These are phyloP conservation scores for Trichoderma endophyticum DNA, from an alignment of 2,329 filamentous ascomycete species.

Conservation along the genomic window DNA sequence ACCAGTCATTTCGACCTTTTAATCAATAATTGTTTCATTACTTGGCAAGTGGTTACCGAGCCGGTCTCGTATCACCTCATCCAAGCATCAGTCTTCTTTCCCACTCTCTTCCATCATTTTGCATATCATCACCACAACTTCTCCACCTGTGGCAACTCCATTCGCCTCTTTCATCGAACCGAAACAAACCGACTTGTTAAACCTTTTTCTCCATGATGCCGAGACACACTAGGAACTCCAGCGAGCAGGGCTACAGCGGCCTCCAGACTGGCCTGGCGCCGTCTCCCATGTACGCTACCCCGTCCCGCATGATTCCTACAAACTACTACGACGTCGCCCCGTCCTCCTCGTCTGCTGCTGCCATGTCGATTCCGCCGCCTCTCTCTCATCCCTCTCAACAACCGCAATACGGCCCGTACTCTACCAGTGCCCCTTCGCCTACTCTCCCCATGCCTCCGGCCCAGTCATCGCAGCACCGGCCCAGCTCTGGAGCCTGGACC, in stretches of 20 bases:
- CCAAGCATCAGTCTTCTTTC: slow-evolving; percentile 15
- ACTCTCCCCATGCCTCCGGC: slow-evolving; percentile 39
- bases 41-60: slow-evolving; percentile 16
- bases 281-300: slow-evolving; percentile 39
- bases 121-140: neutral
- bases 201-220: slow-evolving; percentile 38
- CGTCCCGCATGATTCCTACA: slow-evolving; percentile 39
- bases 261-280: slow-evolving; percentile 42
- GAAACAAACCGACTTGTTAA: slow-evolving; percentile 12
- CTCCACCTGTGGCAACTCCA: neutral
- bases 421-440: slow-evolving; percentile 31
- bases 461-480: slow-evolving; percentile 50
- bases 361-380: slow-evolving; percentile 15
- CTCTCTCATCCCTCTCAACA: slow-evolving; percentile 7
- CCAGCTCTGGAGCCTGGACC: slow-evolving; percentile 68
- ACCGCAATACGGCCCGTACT: slow-evolving; percentile 40
- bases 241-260: slow-evolving; percentile 34
- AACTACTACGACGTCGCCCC: slow-evolving; percentile 36
- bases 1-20: slow-evolving; percentile 17
- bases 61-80: slow-evolving; percentile 18
- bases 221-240: slow-evolving; percentile 43
- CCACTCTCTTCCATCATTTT: neutral
- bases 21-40: slow-evolving; percentile 20
- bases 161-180: neutral
- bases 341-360: slow-evolving; percentile 8